Base-by-base conservation (phyloP, 2,329 filamentous ascomycete species). In the Ophiostoma piceae region DNA sequence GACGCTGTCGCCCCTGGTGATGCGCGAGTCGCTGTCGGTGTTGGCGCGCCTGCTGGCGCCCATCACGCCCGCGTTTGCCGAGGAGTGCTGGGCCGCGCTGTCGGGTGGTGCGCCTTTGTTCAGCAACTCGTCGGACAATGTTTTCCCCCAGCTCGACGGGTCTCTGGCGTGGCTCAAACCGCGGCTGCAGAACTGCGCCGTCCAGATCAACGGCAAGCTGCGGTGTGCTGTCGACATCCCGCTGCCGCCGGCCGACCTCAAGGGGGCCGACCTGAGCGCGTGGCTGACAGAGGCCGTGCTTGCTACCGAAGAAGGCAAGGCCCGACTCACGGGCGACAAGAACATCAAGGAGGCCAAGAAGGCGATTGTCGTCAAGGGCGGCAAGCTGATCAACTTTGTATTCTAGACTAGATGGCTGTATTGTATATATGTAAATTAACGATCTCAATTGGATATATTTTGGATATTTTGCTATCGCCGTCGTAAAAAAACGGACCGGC, bases 191-290 rank as follows among this genome's bases (percentile, higher is more conserved):
- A 80, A 77, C 3, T 90, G 88, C 73, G 89, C 89, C 0, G 88
- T 96, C 19, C 90, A 93, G 75, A 80, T 96, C 72, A 92, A 96
- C 76, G 92, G 92, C n/a, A 93, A 90, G 78, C 79, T 91, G 73
- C 87, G 87, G 51, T 89, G 89, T 72, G 86, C 86, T 0, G 84
- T 90, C n/a, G 82, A 88, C 1, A 87, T 95, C 32, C 83, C 86
- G 0, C 82, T 83, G 37, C 80, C 83, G 62, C 78, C 83, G 3
- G 75, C 76, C 0, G 77, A 77, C 1, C 75, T 86, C 35, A 78
- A 82, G 2, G 79, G 78, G 69, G 79, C 83, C 3, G 79, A 77
- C 68, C 79, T 90, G 71, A 80, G 84, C 71, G 79, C 83, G 14
- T 92, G 88, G 84, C 81, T 94, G 65, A 79, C 89, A 2, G 79